Conservation (phyloP, 169 alveolate species). For the Eimeria brunetti region DNA sequence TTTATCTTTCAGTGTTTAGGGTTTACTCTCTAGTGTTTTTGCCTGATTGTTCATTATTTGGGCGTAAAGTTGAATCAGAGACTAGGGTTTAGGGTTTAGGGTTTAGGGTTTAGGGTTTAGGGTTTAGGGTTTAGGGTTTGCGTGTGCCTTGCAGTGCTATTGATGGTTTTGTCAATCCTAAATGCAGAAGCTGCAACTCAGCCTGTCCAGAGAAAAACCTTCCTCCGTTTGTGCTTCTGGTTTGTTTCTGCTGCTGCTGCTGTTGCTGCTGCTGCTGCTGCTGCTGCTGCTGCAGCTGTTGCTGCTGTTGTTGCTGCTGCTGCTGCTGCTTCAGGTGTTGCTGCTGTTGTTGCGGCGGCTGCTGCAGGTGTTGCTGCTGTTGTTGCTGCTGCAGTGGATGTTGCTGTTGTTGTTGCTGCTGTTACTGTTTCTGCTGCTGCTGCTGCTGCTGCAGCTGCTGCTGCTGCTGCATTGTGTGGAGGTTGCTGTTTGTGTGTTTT, state of each 20-base stretch:
- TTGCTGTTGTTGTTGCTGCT: neutral
- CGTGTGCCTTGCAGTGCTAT: neutral
- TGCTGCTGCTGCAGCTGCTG: constrained; percentile 18
- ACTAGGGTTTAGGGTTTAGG: too few relatives aligned
- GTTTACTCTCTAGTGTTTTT: too few relatives aligned
- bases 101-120: neutral
- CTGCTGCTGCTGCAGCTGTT: neutral
- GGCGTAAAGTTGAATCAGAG: too few relatives aligned
- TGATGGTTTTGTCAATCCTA: constrained; percentile 20
- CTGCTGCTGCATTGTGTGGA: neutral
- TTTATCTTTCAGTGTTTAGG: neutral
- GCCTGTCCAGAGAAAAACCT: neutral
- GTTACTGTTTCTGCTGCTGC: neutral
- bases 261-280: constrained; percentile 20
- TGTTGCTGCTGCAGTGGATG: constrained; percentile 21
- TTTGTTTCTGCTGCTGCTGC: neutral
- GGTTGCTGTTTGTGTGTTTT: neutral
- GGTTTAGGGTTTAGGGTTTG: neutral
- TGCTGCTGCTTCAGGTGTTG: neutral
- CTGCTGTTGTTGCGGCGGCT: neutral
- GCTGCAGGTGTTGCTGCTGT: neutral
- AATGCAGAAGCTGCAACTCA: constrained; percentile 7
- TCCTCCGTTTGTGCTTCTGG: constrained; percentile 42
- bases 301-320: neutral
- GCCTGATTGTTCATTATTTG: too few relatives aligned